Evolutionary conservation across 768 basidiomycete genomes (phyloP).

Genomic region (Dentipellis fragilis): DNA sequence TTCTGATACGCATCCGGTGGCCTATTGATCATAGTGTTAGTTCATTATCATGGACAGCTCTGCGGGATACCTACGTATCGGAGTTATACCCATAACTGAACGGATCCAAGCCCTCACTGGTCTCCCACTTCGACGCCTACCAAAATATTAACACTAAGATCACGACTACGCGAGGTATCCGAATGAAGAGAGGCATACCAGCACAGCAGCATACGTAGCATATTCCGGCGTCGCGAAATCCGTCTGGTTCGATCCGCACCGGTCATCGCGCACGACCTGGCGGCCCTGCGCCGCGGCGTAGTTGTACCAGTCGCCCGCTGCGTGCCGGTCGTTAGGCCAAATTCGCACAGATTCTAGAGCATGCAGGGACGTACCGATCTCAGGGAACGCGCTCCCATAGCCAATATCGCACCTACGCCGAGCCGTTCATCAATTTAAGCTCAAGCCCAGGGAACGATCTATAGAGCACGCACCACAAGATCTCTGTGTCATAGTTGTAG

Average conservation of each 20-base stretch:
- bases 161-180: too few relatives aligned
- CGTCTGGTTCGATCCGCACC: slow-evolving; percentile 10
- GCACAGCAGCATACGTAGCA: slow-evolving; percentile 26
- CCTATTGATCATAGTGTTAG: neutral
- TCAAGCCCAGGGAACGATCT: slow-evolving; percentile 23
- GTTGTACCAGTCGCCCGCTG: slow-evolving; percentile 11
- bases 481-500: slow-evolving; percentile 8
- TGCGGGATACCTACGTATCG: slow-evolving; percentile 9
- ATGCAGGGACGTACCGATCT: slow-evolving; percentile 2
- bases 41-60: neutral
- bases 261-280: slow-evolving; percentile 12
- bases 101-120: slow-evolving; percentile 49
- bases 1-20: neutral
- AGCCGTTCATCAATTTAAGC: slow-evolving; percentile 18
- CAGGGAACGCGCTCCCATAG: slow-evolving; percentile 13
- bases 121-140: slow-evolving; percentile 40
- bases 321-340: neutral
- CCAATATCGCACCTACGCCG: slow-evolving; percentile 33
- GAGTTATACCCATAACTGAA: slow-evolving; percentile 33
- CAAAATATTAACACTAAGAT: slow-evolving; percentile 22
- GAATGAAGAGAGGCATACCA: slow-evolving; percentile 18
- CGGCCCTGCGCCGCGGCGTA: slow-evolving; percentile 9
- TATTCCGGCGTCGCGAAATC: slow-evolving; percentile 15
- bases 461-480: slow-evolving; percentile 3
- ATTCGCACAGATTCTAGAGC: too few relatives aligned